These are phyloP conservation scores for Claviceps spartinae DNA, from an alignment of 2,329 filamentous ascomycete genomes.

Conservation along the genomic window DNA sequence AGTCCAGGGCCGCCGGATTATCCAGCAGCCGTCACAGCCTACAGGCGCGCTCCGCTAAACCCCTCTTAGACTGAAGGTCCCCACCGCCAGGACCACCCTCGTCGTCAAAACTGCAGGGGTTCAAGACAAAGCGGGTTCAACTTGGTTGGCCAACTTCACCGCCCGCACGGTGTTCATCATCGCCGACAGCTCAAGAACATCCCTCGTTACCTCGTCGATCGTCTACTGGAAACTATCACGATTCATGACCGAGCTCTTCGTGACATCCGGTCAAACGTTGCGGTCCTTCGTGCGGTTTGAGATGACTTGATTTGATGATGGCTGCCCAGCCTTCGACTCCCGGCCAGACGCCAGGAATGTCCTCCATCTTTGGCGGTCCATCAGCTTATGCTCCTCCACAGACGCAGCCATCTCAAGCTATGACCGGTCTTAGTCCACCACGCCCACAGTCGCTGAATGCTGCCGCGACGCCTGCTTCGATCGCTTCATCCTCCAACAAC, in stretches of 20 bases:
- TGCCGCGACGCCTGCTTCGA: constrained; percentile 12
- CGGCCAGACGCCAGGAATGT: constrained; percentile 23
- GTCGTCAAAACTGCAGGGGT: neutral
- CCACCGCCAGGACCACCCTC: neutral
- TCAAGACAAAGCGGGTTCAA: no score
- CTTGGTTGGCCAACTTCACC: neutral
- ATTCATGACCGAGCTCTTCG: neutral
- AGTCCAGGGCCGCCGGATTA: constrained; percentile 4
- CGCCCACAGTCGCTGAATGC: constrained; percentile 12
- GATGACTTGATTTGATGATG: constrained; percentile 11
- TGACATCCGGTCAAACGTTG: neutral
- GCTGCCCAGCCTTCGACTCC: constrained; percentile 34
- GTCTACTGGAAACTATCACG: neutral
- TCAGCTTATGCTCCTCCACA: constrained; percentile 14
- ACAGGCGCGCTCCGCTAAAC: neutral
- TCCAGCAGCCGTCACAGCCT: constrained; percentile 3
- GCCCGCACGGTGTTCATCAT: neutral
- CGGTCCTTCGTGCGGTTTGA: constrained; percentile 1
- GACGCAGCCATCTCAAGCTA: constrained; percentile 13
- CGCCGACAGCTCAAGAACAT: neutral
- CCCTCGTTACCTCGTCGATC: neutral
- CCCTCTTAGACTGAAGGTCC: neutral
- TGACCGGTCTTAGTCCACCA: constrained; percentile 16
- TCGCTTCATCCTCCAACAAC: constrained; percentile 44
- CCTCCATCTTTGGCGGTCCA: constrained; percentile 35